Evolutionary conservation across 306 rosid species (phyloP), one percentile per base, ranked within the genome.

Genomic region (Aeschynomene evenia): DNA sequence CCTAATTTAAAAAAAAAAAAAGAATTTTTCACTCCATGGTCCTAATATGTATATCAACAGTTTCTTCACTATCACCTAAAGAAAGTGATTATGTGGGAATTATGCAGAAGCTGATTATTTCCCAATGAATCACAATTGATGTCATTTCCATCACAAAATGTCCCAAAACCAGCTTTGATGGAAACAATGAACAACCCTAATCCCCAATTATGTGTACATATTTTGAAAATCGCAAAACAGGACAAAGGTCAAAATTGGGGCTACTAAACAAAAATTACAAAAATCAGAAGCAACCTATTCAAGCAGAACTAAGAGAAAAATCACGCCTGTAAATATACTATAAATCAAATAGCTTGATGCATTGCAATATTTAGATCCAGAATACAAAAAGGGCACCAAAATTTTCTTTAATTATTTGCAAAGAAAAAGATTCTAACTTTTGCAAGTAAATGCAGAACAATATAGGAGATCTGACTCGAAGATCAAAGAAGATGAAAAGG

Each of bases 361-460:
- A 48, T 22, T 43, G 49, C 68, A 78, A 39, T 65, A 55, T 64
- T 45, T 36, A 53, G 73, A 70, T 65, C 75, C 61, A 65, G 70
- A 61, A 60, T 1, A 37, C 20, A 29, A 24, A 56, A 50, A 36
- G 46, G 36, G n/a, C 28, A 66, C 28, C 12, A 0, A 11, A 42
- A 18, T 5, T 21, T 51, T 12, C 9, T 6, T 16, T 29, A 4
- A 19, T 9, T 33, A 16, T 51, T n/a, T 42, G 45, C 72, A 26
- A 51, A 66, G 31, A 28, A 28, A n/a, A 62, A 18, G 18, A 13
- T 64, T 18, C 28, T 1, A 59, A 40, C 36, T 70, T n/a, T n/a
- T 70, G 23, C 3, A 26, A 66, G 61, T 65, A 43, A 80, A 71
- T 53, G 66, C 31, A 24, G 72, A 54, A 58, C 71, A 73, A 67